Evolutionary conservation across 2,329 filamentous ascomycete genomes (phyloP), one percentile per base, ranked within the genome.

Genomic region (Beauveria caledonica): DNA sequence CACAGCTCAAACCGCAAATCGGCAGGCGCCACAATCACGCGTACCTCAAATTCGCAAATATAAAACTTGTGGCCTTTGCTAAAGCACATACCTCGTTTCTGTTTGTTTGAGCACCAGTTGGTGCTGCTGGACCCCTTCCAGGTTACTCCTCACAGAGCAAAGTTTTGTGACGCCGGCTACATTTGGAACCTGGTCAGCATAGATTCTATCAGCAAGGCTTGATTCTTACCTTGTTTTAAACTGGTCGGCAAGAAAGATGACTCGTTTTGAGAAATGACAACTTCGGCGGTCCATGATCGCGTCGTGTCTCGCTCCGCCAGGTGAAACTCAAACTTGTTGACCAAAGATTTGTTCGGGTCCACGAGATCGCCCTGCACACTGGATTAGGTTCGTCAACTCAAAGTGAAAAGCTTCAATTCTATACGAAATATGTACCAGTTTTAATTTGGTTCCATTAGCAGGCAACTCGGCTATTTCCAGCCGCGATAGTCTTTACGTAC

Each of bases 1-100:
- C 76, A 79, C 3, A 78, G 63, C 62, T 76, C 74, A 50, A 78
- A 78, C 6, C 69, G 66, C 40, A 86, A 69, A 60, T 86, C 83
- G 0, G 84, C 78, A 0, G 80, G 77, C 1, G 80, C 81, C 3
- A 81, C 78, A 40, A 83, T 73, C 4, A 83, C 80, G 60, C 81
- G 77, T 0, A 86, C 76, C 54, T 82, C 79, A 56, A 78, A 78
- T 7, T 68, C 69, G 50, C 73, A 76, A 4, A 75, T 63, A 48
- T 74, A 78, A 58, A 71, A 78, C 44, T 68, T 72, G 55, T 70
- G 68, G 9, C 74, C 71, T 17, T 67, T 68, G 8, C 65, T 65
- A 56, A 75, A 72, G 19, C 72, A 70, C 0, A 66, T 68, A 2
- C 69, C 66, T 3, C 71, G 63, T 50, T 75, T 74, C 49, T 75